Evolutionary conservation across 129 eudicot genomes (phyloP).

Genomic region (Scalesia atractyloides): DNA sequence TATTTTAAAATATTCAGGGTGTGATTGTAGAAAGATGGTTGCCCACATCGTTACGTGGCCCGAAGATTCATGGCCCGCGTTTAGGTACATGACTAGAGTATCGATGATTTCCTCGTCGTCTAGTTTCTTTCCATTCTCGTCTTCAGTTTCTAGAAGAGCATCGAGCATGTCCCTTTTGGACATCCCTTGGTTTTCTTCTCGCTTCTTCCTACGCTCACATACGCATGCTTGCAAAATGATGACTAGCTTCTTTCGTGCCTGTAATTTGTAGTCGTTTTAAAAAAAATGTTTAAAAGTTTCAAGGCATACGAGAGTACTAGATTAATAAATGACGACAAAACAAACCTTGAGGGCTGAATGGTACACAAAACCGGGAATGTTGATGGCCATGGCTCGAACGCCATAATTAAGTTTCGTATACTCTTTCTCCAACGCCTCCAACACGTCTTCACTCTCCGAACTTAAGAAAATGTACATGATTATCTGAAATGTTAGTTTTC

Average conservation of each 20-base stretch:
- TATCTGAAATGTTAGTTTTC: constrained; percentile 71
- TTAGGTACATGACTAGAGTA: constrained; percentile 81
- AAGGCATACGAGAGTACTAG: not conserved
- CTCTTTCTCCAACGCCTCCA: constrained; percentile 70
- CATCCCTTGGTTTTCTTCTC: constrained; percentile 23
- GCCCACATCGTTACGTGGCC: constrained; percentile 96
- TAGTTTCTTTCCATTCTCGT: constrained; percentile 71
- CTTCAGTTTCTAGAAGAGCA: constrained; percentile 56
- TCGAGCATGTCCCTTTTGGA: constrained; percentile 82
- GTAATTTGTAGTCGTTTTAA: not conserved
- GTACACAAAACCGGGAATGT: constrained; percentile 85
- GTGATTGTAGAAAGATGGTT: constrained; percentile 53
- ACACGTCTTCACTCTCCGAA: constrained; percentile 58
- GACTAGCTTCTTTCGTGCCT: constrained; percentile 93
- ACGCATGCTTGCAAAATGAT: constrained; percentile 56
- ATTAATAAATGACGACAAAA: not conserved
- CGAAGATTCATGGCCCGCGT: constrained; percentile 98
- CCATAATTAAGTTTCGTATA: constrained; percentile 76
- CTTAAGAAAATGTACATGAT: constrained; percentile 81
- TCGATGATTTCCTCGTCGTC: constrained; percentile 90
- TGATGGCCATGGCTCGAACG: constrained; percentile 78
- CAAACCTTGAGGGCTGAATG: constrained; percentile 73
- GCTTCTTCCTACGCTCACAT: constrained; percentile 49
- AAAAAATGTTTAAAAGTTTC: not conserved
- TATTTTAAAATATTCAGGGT: constrained; percentile 56